Base-by-base conservation (phyloP, 176 grass and related monocot genomes). In the Alopecurus myosuroides region DNA sequence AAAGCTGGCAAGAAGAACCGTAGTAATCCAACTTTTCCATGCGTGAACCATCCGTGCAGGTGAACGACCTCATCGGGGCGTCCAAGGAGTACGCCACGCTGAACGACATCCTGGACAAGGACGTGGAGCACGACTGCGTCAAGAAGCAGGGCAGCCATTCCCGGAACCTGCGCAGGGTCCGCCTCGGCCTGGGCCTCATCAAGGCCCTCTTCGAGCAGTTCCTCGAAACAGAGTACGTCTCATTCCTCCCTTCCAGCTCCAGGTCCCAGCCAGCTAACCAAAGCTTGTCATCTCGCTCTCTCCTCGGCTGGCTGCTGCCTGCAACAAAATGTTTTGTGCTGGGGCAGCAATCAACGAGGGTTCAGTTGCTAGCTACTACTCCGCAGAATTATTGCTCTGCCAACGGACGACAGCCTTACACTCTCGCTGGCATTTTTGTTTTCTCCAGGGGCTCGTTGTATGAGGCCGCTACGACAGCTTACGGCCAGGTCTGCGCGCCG, bases 91-190 rank as follows among this genome's bases (percentile, higher is more conserved):
- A 92, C 65, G 81, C 89, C 20, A 99, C 93, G 34, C 88, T 99
- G 46, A 93, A 70, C 31, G 81, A 92, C 45, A 96, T 99, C 81
- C 44, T 99, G 26, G 97, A 99, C 72, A 89, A 96, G 75, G 97
- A 99, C 78, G 18, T 99, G 3, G 85, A 92, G 85, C 82, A 84
- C 29, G 94, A 94, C 65, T 81, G 51, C 11, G 91, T 99, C n/a
- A 90, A 91, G 85, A 93, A 92, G 76, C 92, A 95, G 88, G 97
- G 97, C 46, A 99, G 97, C 89, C 97, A 96, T 76, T 96, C 97
- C 30, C 89, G 97, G 63, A 99, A 94, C 87, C 85, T 99, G 46
- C 93, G 97, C 66, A 89, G 97, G 44, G 93, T 99, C 70, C 88
- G 97, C 5, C 93, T 99, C 11, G 97, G 97, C 58, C 97, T 99